phyloP scores from a whole-genome alignment of 257 asterid species.

The Solanum neorickii region DNA sequence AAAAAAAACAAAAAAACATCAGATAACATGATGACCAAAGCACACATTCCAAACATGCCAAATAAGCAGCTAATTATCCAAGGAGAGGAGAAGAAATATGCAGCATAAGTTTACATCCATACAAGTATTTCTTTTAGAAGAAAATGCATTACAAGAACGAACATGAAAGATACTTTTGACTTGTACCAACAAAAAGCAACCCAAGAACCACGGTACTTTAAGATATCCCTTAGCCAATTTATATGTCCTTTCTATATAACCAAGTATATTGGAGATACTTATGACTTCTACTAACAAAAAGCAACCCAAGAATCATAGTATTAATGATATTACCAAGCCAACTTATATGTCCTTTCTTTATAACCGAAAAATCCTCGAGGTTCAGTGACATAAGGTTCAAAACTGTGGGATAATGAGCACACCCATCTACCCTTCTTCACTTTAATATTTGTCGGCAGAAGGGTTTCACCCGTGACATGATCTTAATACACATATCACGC shows the following conservation, averaged over 20 bases:
- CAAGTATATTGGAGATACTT: not conserved
- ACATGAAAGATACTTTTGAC: not conserved
- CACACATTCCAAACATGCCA: not conserved
- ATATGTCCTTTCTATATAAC: not conserved
- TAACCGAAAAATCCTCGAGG: not conserved
- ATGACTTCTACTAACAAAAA: not conserved
- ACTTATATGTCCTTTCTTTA: not conserved
- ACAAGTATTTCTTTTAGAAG: not conserved
- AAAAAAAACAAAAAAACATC: not conserved
- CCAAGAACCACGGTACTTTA: not conserved
- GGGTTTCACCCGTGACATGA: not conserved
- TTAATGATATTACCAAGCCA: not conserved
- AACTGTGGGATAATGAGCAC: not conserved
- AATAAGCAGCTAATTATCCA: not conserved
- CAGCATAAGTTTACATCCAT: not conserved
- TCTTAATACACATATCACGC: not conserved
- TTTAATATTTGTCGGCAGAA: not conserved
- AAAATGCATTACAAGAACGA: not conserved
- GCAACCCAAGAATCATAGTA: not conserved
- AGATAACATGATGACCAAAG: not conserved
- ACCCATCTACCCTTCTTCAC: not conserved
- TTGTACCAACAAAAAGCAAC: too few relatives aligned
- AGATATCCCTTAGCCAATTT: not conserved
- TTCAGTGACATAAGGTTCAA: not conserved
- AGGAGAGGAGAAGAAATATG: not conserved